phyloP scores from a whole-genome alignment of 192 early-diverging fungal species.

The Backusella australiensis region DNA sequence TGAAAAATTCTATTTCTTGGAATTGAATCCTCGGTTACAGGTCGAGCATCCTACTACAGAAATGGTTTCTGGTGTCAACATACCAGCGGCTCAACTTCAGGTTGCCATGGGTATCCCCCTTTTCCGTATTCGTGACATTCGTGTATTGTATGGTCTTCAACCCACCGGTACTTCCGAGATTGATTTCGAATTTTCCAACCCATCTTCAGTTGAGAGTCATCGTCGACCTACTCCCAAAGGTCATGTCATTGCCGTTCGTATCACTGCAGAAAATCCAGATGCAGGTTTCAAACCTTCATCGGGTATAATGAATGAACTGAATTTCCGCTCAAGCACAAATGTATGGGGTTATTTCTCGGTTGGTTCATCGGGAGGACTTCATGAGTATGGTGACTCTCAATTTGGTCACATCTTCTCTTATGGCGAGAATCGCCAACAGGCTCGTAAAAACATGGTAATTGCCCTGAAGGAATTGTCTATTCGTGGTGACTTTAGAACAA shows the following conservation, averaged over 20 bases:
- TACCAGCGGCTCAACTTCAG: slow-evolving; percentile 96
- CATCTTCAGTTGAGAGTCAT: slow-evolving; percentile 77
- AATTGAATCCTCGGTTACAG: slow-evolving; percentile 96
- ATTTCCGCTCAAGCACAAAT: slow-evolving; percentile 92
- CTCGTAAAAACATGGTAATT: slow-evolving; percentile 94
- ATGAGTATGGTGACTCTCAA: slow-evolving; percentile 98
- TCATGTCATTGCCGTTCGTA: slow-evolving; percentile 97
- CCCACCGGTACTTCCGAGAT: slow-evolving; percentile 84
- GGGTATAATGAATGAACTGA: slow-evolving; percentile 95
- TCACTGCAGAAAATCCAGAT: slow-evolving; percentile 99
- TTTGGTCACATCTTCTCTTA: slow-evolving; percentile 99
- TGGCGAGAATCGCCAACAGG: slow-evolving; percentile 88
- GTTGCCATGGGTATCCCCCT: slow-evolving; percentile 98
- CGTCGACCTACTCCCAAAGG: slow-evolving; percentile 94
- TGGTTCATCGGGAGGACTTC: slow-evolving; percentile 88
- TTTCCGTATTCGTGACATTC: slow-evolving; percentile 91
- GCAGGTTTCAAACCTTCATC: slow-evolving; percentile 98
- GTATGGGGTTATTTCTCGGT: slow-evolving; percentile 99
- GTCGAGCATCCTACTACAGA: slow-evolving; percentile 99
- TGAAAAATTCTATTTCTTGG: slow-evolving; percentile 90
- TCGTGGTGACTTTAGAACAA: slow-evolving; percentile 97
- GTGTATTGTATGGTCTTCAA: slow-evolving; percentile 90
- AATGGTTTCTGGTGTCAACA: slow-evolving; percentile 97
- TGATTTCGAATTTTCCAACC: slow-evolving; percentile 88
- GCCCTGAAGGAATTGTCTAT: slow-evolving; percentile 98